These are phyloP conservation scores for Voacanga thouarsii DNA, from an alignment of 257 asterid genomes.

Conservation along the genomic window DNA sequence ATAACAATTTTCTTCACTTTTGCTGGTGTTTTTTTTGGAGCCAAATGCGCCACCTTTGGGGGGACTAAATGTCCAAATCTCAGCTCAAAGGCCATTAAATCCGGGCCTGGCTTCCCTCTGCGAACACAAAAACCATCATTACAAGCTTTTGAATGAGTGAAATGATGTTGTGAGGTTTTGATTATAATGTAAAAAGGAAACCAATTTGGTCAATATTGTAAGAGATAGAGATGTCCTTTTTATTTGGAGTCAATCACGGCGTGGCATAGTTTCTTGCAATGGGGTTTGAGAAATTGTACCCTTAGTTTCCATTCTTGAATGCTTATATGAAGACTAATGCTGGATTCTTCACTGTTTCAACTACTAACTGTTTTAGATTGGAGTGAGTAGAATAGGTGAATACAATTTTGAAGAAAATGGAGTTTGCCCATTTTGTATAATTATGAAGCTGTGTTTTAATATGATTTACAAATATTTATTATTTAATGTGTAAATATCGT, in stretches of 20 bases:
- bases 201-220: constrained; percentile 12
- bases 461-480: too few species aligned
- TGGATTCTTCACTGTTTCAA: neutral
- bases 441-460: too few species aligned
- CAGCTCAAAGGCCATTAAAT: constrained; percentile 1
- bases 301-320: neutral
- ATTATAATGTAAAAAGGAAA: neutral
- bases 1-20: neutral
- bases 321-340: neutral
- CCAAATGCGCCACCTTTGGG: constrained; percentile 1
- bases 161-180: too few species aligned
- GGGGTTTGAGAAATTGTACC: neutral
- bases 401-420: too few species aligned
- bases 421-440: neutral
- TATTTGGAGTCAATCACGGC: constrained; percentile 20
- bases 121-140: neutral
- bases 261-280: neutral
- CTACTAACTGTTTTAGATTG: neutral
- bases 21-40: neutral
- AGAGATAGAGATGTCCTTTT: neutral
- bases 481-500: too few species aligned
- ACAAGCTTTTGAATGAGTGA: neutral
- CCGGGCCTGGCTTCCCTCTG: constrained; percentile 7
- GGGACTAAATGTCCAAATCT: neutral
- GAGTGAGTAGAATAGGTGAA: neutral